phyloP scores from a whole-genome alignment of 2,329 filamentous ascomycete genomes.

The Herpotrichia juniperi region DNA sequence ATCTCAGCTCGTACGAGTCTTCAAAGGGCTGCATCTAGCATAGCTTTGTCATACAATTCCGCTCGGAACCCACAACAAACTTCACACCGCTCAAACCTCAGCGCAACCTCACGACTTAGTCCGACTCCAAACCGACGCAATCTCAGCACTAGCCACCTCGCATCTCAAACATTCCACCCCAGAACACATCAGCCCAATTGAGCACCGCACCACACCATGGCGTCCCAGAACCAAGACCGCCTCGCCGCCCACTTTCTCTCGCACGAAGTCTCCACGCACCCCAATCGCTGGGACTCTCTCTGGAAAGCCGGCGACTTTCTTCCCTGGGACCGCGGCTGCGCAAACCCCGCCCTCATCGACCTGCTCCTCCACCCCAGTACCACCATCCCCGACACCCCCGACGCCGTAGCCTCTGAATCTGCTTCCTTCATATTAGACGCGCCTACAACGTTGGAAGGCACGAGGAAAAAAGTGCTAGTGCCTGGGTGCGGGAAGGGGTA shows the following conservation, averaged over 20 bases:
- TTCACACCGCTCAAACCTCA: too few relatives aligned
- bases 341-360: slow-evolving; percentile 66
- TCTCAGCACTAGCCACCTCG: too few relatives aligned
- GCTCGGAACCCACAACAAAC: too few relatives aligned
- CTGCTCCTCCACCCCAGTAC: slow-evolving; percentile 50
- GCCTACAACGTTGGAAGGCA: slow-evolving; percentile 22
- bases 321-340: slow-evolving; percentile 64
- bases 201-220: slow-evolving; percentile 6
- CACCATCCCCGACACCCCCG: too few relatives aligned
- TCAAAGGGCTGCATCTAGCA: not conserved
- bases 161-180: not conserved
- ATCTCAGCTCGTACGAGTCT: too few relatives aligned
- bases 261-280: slow-evolving; percentile 48
- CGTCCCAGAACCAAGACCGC: slow-evolving; percentile 38
- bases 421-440: slow-evolving; percentile 42
- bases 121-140: too few relatives aligned
- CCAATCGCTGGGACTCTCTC: slow-evolving; percentile 60
- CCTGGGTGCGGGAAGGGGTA: slow-evolving; percentile 84
- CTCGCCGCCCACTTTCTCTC: slow-evolving; percentile 52
- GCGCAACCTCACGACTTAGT: too few relatives aligned
- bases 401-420: too few relatives aligned
- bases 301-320: slow-evolving; percentile 60
- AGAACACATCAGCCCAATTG: not conserved
- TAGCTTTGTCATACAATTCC: not conserved
- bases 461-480: slow-evolving; percentile 68